These are phyloP conservation scores for Ambrosia trifida DNA, from an alignment of 129 eudicot species.

Conservation along the genomic window DNA sequence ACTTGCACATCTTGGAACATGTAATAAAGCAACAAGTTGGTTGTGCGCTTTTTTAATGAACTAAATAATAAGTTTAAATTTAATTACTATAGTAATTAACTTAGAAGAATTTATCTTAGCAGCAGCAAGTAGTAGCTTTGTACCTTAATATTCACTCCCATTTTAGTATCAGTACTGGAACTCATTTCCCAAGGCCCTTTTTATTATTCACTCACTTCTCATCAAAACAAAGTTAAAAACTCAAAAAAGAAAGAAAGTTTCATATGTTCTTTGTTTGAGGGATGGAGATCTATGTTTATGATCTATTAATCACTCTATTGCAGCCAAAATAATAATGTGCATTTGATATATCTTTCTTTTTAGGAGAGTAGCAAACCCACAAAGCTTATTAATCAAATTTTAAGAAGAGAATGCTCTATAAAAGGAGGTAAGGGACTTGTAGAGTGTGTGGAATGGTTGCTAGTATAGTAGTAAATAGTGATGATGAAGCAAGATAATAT, in stretches of 20 bases:
- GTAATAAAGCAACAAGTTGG: slow-evolving; percentile 2
- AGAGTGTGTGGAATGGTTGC: background rate
- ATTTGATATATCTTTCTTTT: background rate
- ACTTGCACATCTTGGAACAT: background rate
- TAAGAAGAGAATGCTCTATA: background rate
- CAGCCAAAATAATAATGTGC: background rate
- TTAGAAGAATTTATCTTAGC: background rate
- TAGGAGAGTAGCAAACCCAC: background rate
- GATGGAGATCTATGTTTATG: background rate
- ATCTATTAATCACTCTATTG: background rate
- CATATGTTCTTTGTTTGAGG: background rate
- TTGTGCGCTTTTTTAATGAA: background rate
- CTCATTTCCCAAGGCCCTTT: background rate
- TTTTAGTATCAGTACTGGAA: background rate
- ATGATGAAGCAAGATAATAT: background rate
- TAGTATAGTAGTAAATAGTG: background rate
- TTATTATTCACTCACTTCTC: background rate
- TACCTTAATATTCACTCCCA: background rate
- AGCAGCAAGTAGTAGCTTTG: background rate
- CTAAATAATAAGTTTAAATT: background rate
- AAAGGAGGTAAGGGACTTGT: background rate
- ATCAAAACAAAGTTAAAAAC: background rate
- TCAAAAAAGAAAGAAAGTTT: background rate
- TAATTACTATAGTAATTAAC: slow-evolving; percentile 2
- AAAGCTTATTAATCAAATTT: background rate